phyloP scores from a whole-genome alignment of 441 rosid genomes.

The Adansonia gregorii region DNA sequence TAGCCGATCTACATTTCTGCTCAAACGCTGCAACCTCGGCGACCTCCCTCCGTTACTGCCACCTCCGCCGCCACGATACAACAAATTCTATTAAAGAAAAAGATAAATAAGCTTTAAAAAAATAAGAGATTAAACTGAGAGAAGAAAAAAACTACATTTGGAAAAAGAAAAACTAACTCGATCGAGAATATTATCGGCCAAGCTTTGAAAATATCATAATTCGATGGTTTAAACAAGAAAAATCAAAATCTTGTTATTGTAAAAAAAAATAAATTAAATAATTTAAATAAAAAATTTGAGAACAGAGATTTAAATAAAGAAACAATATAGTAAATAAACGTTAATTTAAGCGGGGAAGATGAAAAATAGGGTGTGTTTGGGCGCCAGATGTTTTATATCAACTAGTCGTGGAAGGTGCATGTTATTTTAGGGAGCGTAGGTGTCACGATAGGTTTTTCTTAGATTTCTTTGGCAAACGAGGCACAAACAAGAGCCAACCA shows the following conservation, averaged over 20 bases:
- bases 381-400: not conserved
- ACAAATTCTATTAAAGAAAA: conserved; percentile 35
- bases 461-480: conserved; percentile 15
- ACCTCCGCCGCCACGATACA: conserved; percentile 37
- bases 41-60: conserved; percentile 39
- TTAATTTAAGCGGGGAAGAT: not conserved
- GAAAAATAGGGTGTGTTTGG: not conserved
- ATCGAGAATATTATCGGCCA: conserved; percentile 53
- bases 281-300: not conserved
- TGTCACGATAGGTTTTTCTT: not conserved
- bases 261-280: not conserved
- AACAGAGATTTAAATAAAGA: not conserved
- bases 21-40: conserved; percentile 30
- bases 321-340: not conserved
- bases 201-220: conserved; percentile 72
- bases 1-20: conserved; percentile 33
- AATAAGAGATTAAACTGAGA: not conserved
- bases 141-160: not conserved
- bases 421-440: no score
- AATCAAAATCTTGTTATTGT: not conserved
- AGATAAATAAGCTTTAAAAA: not conserved
- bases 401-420: no score
- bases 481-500: not conserved
- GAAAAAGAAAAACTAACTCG: conserved; percentile 44
- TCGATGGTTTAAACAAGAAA: conserved; percentile 4